Conservation (phyloP, 2,329 filamentous ascomycete species). For the Neurospora crassa region DNA sequence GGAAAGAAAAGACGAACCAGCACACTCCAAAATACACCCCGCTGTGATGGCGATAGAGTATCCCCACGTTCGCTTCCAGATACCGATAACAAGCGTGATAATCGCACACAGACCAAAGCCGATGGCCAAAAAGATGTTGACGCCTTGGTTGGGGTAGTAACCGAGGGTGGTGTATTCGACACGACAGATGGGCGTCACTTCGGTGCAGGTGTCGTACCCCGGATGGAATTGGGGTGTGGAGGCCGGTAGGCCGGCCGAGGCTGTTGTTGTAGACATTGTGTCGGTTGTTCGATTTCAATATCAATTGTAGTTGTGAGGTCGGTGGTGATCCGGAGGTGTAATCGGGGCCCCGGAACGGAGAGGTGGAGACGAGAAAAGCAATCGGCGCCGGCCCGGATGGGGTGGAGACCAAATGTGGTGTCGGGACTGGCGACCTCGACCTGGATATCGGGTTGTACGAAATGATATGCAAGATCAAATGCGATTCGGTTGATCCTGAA, state of each 20-base stretch:
- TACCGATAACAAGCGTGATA: constrained; percentile 31
- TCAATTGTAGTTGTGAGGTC: no score
- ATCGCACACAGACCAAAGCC: constrained; percentile 38
- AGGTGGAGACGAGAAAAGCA: neutral
- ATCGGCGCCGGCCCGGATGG: neutral
- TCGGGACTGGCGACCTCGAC: neutral
- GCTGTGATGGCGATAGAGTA: constrained; percentile 39
- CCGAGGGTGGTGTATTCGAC: constrained; percentile 43
- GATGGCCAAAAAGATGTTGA: constrained; percentile 44
- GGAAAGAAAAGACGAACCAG: constrained; percentile 8
- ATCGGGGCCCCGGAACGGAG: neutral
- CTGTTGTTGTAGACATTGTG: constrained; percentile 5
- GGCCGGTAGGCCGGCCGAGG: constrained; percentile 4
- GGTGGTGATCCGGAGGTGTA: neutral
- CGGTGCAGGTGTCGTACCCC: constrained; percentile 23
- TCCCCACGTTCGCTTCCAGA: constrained; percentile 45
- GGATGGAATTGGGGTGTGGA: constrained; percentile 6
- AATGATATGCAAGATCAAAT: neutral
- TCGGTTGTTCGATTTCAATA: neutral
- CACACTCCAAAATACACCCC: constrained; percentile 43
- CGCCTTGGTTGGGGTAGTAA: constrained; percentile 45
- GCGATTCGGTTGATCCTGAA: neutral
- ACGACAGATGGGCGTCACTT: constrained; percentile 35
- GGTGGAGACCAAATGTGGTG: neutral
- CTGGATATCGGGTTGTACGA: neutral